A percentile compares a stretch with the other conserved stretches of the same genome.
phyloP scores from a whole-genome alignment of 768 basidiomycete species.

The Suillus variegatus region DNA sequence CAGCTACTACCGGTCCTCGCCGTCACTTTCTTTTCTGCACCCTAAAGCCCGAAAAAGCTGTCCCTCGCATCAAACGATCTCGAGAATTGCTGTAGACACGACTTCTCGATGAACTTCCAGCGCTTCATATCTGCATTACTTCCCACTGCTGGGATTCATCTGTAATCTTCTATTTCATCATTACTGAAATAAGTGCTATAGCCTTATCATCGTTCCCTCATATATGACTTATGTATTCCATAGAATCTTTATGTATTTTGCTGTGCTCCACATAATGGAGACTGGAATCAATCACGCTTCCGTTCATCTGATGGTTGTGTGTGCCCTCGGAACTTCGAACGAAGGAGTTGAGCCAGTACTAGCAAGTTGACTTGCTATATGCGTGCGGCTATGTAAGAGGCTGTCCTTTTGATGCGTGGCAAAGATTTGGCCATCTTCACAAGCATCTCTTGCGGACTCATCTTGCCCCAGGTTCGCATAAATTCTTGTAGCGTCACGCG shows the following conservation, averaged over 20 bases:
- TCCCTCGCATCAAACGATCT: conserved; percentile 46
- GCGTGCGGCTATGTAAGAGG: neutral
- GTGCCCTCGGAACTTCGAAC: neutral
- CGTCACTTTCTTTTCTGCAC: conserved; percentile 85
- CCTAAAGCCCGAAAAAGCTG: conserved; percentile 59
- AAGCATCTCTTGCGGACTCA: neutral
- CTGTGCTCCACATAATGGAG: neutral
- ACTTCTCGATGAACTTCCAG: neutral
- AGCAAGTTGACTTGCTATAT: neutral
- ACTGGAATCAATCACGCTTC: too few species aligned
- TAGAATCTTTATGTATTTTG: neutral
- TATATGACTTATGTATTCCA: conserved; percentile 1
- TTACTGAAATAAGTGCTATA: neutral
- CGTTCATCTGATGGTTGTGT: neutral
- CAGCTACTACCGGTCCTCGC: conserved; percentile 68
- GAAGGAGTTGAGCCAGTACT: neutral
- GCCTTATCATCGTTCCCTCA: neutral
- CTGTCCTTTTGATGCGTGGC: neutral
- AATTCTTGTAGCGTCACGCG: neutral
- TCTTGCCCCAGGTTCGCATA: neutral
- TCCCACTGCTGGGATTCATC: neutral
- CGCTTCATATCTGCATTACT: neutral
- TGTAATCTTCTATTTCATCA: neutral
- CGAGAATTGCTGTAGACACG: conserved; percentile 34
- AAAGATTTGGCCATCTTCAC: neutral